Evolutionary conservation across 768 basidiomycete species (phyloP).

Genomic region (Leccinum subgranulosum): DNA sequence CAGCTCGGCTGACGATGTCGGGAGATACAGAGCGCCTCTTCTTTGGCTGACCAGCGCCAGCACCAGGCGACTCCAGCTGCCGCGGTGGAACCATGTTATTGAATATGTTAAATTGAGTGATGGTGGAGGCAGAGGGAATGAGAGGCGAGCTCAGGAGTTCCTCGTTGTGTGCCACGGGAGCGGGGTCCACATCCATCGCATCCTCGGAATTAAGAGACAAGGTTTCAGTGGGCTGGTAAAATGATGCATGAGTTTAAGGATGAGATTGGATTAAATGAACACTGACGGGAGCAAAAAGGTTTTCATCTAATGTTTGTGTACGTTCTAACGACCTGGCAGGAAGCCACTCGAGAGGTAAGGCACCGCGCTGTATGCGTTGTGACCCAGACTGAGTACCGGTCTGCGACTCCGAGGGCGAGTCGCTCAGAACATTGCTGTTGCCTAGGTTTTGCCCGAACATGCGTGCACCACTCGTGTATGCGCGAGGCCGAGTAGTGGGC

Average conservation of each 20-base stretch:
- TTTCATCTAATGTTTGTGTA: conserved; percentile 24
- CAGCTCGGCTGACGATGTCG: conserved; percentile 37
- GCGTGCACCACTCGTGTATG: conserved; percentile 62
- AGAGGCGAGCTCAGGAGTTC: conserved; percentile 36
- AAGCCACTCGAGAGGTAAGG: conserved; percentile 64
- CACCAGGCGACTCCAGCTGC: conserved; percentile 43
- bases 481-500: conserved; percentile 51
- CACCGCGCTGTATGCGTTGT: conserved; percentile 60
- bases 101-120: conserved; percentile 61
- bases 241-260: conserved; percentile 13
- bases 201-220: conserved; percentile 51
- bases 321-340: conserved; percentile 20
- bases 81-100: conserved; percentile 51
- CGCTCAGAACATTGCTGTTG: conserved; percentile 44
- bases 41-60: conserved; percentile 40
- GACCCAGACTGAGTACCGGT: conserved; percentile 36
- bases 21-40: conserved; percentile 64
- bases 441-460: conserved; percentile 75
- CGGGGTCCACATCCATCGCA: conserved; percentile 79
- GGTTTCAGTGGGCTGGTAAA: conserved; percentile 32
- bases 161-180: conserved; percentile 38
- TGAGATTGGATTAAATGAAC: conserved; percentile 4
- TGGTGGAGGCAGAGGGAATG: conserved; percentile 49
- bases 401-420: conserved; percentile 25
- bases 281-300: conserved; percentile 29